phyloP scores from a whole-genome alignment of 2,329 filamentous ascomycete species.

The Sodiomyces alkalinus region DNA sequence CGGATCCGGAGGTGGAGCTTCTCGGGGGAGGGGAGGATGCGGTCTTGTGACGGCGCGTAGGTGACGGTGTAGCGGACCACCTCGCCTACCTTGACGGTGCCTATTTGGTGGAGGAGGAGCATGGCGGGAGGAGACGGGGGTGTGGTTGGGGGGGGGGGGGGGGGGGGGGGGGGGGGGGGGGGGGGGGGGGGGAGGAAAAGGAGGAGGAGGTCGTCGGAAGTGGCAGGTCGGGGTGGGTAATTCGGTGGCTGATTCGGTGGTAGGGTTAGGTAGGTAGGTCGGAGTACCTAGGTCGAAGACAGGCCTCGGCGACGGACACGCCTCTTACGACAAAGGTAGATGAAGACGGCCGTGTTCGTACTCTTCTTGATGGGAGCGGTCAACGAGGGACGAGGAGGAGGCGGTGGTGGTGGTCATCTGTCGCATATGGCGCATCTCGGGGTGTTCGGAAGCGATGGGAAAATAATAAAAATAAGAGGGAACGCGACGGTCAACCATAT shows the following conservation, averaged over 20 bases:
- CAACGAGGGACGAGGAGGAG: too few relatives aligned
- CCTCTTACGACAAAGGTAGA: too few relatives aligned
- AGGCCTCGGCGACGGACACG: too few relatives aligned
- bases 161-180: neutral
- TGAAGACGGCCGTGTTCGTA: too few relatives aligned
- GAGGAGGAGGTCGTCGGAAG: too few relatives aligned
- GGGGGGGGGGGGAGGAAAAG: neutral
- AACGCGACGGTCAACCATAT: too few relatives aligned
- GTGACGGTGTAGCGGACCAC: constrained; percentile 84
- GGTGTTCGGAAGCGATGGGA: too few relatives aligned
- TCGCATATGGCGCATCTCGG: too few relatives aligned
- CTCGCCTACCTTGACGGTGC: constrained; percentile 87
- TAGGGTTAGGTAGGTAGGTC: neutral
- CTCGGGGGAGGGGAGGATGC: constrained; percentile 73
- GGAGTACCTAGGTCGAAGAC: too few relatives aligned
- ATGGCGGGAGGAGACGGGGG: constrained; percentile 32
- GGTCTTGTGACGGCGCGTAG: constrained; percentile 78
- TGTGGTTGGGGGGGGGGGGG: neutral
- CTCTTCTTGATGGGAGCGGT: too few relatives aligned
- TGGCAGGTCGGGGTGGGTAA: neutral
- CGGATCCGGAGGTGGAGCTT: constrained; percentile 75
- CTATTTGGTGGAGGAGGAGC: constrained; percentile 82
- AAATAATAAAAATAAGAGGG: too few relatives aligned
- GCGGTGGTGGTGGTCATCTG: too few relatives aligned
- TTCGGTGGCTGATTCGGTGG: neutral